Percentiles rank a stretch among this genome's conserved stretches.
Evolutionary conservation across 345 rosid genomes (phyloP).

Genomic region (Adansonia digitata): DNA sequence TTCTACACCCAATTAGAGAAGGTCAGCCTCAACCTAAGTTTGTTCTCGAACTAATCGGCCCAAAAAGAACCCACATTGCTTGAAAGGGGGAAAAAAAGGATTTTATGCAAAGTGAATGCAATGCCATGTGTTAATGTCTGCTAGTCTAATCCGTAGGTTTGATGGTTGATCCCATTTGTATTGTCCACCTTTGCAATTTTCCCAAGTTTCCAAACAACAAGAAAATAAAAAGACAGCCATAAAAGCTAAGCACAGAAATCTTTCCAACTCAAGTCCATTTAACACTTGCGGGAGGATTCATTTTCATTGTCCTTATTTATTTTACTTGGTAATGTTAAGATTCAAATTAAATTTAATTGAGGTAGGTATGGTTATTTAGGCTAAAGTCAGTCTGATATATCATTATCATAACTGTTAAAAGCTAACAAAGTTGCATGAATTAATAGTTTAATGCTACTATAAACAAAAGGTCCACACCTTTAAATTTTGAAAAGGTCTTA

Average conservation of each 20-base stretch:
- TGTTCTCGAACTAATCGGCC: too few species aligned
- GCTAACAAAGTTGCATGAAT: constrained; percentile 16
- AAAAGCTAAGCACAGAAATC: too few species aligned
- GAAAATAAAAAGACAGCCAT: neutral
- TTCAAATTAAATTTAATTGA: too few species aligned
- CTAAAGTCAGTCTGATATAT: constrained; percentile 5
- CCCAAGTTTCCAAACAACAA: neutral
- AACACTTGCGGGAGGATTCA: too few species aligned
- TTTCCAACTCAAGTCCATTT: neutral
- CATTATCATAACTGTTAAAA: neutral
- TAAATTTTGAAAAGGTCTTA: constrained; percentile 13
- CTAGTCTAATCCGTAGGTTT: neutral
- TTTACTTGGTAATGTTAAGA: too few species aligned
- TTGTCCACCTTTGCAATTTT: neutral
- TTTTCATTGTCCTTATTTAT: neutral
- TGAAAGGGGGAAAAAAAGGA: too few species aligned
- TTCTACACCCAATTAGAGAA: neutral
- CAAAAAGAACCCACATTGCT: neutral
- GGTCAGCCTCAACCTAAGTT: neutral
- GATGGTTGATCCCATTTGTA: neutral
- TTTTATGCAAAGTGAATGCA: neutral
- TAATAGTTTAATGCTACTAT: constrained; percentile 2
- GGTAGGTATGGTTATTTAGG: neutral
- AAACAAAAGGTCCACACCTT: constrained; percentile 8
- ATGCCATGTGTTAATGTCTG: neutral